Percentiles rank a stretch among this genome's conserved stretches.
Conservation (phyloP, 2,329 filamentous ascomycete species). For the Cytospora leucostoma region DNA sequence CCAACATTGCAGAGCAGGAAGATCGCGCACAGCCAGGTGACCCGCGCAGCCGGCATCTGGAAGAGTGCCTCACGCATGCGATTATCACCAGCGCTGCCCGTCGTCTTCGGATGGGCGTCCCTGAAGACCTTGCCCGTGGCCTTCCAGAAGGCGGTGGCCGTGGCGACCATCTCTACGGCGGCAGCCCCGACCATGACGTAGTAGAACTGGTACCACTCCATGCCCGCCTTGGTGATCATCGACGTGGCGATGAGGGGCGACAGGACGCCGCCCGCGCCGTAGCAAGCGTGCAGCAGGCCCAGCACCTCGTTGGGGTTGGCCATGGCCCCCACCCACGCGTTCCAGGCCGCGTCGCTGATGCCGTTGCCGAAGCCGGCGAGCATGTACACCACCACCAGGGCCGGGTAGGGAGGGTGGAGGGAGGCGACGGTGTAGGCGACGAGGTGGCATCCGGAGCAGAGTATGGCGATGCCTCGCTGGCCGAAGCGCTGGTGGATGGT, state of each 20-base stretch:
- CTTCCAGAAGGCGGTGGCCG: constrained; percentile 57
- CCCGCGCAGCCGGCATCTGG: constrained; percentile 45
- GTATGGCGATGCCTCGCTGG: constrained; percentile 67
- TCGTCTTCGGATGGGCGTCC: constrained; percentile 36
- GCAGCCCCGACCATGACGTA: constrained; percentile 68
- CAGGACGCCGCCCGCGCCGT: constrained; percentile 68
- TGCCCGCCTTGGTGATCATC: constrained; percentile 62
- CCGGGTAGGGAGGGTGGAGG: constrained; percentile 67
- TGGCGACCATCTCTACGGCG: constrained; percentile 53
- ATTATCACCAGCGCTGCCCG: constrained; percentile 32
- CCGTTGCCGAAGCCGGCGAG: constrained; percentile 73
- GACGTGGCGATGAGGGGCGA: constrained; percentile 70
- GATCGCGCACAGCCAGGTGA: constrained; percentile 69
- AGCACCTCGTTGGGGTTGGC: constrained; percentile 68
- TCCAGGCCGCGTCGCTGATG: constrained; percentile 58
- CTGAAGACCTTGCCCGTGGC: constrained; percentile 58
- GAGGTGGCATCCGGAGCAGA: constrained; percentile 62
- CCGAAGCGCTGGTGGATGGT: constrained; percentile 47
- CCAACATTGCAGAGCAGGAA: constrained; percentile 80
- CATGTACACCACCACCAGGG: constrained; percentile 64
- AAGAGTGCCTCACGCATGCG: constrained; percentile 44
- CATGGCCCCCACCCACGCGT: constrained; percentile 61
- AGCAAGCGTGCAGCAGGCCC: constrained; percentile 68
- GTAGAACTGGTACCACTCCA: constrained; percentile 73
- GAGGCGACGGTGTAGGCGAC: constrained; percentile 64